Evolutionary conservation across 805 yeast species (phyloP).

Genomic region (Nematodospora valgi): DNA sequence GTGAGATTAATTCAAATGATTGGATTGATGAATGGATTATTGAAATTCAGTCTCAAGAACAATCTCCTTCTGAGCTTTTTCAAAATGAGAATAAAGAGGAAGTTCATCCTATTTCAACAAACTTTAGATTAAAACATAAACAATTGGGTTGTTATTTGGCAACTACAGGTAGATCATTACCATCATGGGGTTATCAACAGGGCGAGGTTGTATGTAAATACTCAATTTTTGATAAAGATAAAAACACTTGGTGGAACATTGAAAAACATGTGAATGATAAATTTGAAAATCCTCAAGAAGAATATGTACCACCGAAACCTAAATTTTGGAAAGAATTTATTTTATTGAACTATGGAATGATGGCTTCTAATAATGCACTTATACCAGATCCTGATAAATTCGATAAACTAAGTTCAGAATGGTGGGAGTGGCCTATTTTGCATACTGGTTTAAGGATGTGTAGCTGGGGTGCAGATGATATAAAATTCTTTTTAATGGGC

Average conservation of each 20-base stretch:
- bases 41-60: constrained; percentile 68
- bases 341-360: constrained; percentile 78
- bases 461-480: constrained; percentile 58
- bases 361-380: constrained; percentile 80
- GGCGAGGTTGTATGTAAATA: constrained; percentile 73
- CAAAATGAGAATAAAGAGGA: constrained; percentile 45
- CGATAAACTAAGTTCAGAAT: constrained; percentile 66
- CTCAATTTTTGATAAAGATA: constrained; percentile 50
- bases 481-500: constrained; percentile 67
- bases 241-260: constrained; percentile 77
- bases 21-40: constrained; percentile 85
- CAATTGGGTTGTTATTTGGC: constrained; percentile 71
- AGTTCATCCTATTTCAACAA: constrained; percentile 73
- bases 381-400: constrained; percentile 74
- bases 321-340: constrained; percentile 70
- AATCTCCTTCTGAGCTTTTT: constrained; percentile 37
- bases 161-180: constrained; percentile 65
- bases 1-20: constrained; percentile 70
- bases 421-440: constrained; percentile 91
- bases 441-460: constrained; percentile 73
- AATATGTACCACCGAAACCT: constrained; percentile 39
- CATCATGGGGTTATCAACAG: constrained; percentile 84
- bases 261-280: constrained; percentile 62
- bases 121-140: constrained; percentile 64
- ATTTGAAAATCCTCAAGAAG: constrained; percentile 28